Base-by-base conservation (phyloP, 495 filamentous ascomycete genomes). In the Neurospora tetraspora region DNA sequence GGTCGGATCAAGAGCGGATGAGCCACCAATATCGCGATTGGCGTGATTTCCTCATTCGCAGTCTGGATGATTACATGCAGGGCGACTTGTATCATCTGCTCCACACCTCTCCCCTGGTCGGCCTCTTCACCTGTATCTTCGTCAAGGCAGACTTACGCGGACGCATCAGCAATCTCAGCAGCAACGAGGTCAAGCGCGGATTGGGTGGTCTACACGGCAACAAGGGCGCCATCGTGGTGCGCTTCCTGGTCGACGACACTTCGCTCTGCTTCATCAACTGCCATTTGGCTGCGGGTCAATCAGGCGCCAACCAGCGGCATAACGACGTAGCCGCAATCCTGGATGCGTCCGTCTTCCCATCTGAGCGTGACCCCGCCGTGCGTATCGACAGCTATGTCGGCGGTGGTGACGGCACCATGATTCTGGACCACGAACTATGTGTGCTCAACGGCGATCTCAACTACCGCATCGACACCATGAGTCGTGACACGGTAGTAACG, bases 381-480 rank as follows among this genome's bases (percentile, higher is more conserved):
- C 89, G 91, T 18, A 84, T 90, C 38, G 90, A 97, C 78, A 91
- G 91, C 74, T 99, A 91, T 78, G 88, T 93, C 14, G 91, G 93
- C 36, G 96, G 96, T 40, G 96, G 96, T 18, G 96, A 99, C 77
- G 96, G 96, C 11, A 91, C 90, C 31, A 96, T 98, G 94, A 92
- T 99, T 69, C 88, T 98, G 69, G 96, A 99, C 76, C 95, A 99
- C 76, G 96, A 99, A 80, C 91, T 98, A 23, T 99, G 96, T 77
- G 90, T 99, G 69, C 82, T 98, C 23, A 98, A 98, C 78, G 96
- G 96, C 20, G 96, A 99, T 78, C 88, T 99, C 59, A 99, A 99
- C 80, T 99, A 99, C 82, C 94, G 96, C 47, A 98, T 99, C 77
- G 96, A 99, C 80, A 91, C 94, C n/a, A 97, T 98, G 86, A 90